A percentile compares a stretch with the other conserved stretches of the same genome.
Evolutionary conservation across 2,329 filamentous ascomycete species (phyloP).

Genomic region (Amphichorda felina): DNA sequence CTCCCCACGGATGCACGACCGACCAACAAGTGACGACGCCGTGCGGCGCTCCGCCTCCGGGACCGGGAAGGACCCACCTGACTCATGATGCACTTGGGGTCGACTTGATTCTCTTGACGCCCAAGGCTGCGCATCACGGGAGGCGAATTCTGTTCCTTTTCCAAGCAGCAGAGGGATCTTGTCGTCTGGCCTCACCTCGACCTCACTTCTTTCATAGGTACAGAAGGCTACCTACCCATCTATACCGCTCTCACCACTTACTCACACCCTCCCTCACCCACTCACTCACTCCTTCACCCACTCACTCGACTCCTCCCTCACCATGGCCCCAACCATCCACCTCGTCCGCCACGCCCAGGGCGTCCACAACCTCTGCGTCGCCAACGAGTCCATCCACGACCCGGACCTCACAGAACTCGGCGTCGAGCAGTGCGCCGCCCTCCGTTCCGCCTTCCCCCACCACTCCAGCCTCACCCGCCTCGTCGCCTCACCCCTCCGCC

Average conservation of each 20-base stretch:
- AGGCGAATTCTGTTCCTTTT: no score
- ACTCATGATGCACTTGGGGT: neutral
- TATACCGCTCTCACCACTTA: no score
- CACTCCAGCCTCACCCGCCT: conserved; percentile 56
- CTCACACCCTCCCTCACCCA: neutral
- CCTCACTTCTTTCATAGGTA: no score
- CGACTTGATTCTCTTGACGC: no score
- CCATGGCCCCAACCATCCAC: conserved; percentile 46
- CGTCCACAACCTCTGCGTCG: conserved; percentile 63
- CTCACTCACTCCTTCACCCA: neutral
- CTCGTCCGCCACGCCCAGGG: conserved; percentile 67
- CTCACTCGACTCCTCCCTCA: conserved; percentile 2
- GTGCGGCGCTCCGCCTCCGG: conserved; percentile 2
- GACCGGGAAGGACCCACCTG: neutral
- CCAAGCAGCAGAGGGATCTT: no score
- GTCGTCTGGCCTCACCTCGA: no score
- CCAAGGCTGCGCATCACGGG: no score
- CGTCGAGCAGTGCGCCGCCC: conserved; percentile 56
- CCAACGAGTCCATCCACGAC: conserved; percentile 64
- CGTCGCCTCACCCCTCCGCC: conserved; percentile 66
- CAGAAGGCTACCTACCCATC: neutral
- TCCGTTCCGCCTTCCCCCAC: conserved; percentile 51
- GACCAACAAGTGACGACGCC: no score
- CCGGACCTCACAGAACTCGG: conserved; percentile 69
- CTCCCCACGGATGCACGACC: no score